Percentiles rank a stretch among this genome's conserved stretches.
Evolutionary conservation across 495 filamentous ascomycete genomes (phyloP).

Genomic region (Penicillium coprophilum): DNA sequence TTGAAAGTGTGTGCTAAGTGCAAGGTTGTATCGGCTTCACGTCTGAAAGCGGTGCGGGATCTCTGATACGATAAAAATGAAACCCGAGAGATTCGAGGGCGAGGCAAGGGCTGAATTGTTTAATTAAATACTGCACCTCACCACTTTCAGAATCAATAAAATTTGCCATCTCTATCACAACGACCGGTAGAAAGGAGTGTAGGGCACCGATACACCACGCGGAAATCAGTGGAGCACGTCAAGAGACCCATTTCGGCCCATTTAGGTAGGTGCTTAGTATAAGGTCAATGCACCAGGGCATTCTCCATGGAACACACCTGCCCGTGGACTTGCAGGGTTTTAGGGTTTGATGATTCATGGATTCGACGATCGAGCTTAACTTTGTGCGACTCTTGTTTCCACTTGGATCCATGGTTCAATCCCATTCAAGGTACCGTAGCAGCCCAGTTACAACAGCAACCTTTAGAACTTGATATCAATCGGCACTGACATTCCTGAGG

Average conservation of each 20-base stretch:
- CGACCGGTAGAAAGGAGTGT: too few species aligned
- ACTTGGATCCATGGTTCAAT: neutral
- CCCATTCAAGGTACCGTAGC: slow-evolving; percentile 1
- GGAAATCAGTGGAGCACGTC: slow-evolving; percentile 19
- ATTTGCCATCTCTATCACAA: slow-evolving; percentile 21
- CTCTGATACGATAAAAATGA: slow-evolving; percentile 13
- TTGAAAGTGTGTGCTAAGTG: slow-evolving; percentile 19
- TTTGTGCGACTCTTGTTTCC: neutral
- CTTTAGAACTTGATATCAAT: neutral
- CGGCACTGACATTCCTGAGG: slow-evolving; percentile 10
- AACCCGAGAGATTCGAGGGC: slow-evolving; percentile 15
- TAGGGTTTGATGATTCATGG: too few species aligned
- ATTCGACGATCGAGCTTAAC: slow-evolving; percentile 6
- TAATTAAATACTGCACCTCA: slow-evolving; percentile 13
- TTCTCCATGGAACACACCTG: too few species aligned
- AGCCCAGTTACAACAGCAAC: neutral
- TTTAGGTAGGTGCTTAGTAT: too few species aligned
- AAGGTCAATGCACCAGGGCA: too few species aligned
- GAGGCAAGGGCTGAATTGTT: slow-evolving; percentile 27
- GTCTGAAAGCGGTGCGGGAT: slow-evolving; percentile 24
- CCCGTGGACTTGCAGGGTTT: too few species aligned
- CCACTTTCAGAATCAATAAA: slow-evolving; percentile 2
- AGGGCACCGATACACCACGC: slow-evolving; percentile 17
- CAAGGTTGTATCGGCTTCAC: slow-evolving; percentile 27
- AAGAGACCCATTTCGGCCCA: slow-evolving; percentile 1